Percentiles rank a stretch among this genome's conserved stretches.
Evolutionary conservation across 2,329 filamentous ascomycete genomes (phyloP).

Genomic region (Ceratocystis eucalypticola): DNA sequence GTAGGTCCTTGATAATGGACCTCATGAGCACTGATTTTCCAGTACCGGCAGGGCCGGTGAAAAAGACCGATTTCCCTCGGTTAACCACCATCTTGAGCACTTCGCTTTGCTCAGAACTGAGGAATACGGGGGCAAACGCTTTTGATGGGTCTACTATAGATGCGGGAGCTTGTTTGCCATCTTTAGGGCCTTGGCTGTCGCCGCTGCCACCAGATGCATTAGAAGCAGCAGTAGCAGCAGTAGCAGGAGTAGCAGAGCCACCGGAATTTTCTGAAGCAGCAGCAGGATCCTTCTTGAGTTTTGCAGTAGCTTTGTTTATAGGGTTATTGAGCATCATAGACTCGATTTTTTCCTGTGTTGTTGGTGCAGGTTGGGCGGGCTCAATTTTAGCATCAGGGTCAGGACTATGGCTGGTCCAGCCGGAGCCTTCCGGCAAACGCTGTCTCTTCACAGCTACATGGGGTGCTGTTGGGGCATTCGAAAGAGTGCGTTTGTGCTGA

Average conservation of each 20-base stretch:
- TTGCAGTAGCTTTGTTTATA: neutral
- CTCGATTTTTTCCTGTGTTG: conserved; percentile 9
- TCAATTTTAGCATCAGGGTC: neutral
- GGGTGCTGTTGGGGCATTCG: neutral
- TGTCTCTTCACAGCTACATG: conserved; percentile 14
- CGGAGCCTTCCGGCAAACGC: conserved; percentile 7
- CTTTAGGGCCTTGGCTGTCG: neutral
- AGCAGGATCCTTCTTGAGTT: neutral
- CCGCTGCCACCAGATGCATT: neutral
- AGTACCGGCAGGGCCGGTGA: conserved; percentile 90
- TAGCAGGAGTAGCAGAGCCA: neutral
- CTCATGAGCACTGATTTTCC: conserved; percentile 95
- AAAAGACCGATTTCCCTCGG: conserved; percentile 79
- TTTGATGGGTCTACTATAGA: conserved; percentile 22
- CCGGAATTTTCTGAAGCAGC: neutral
- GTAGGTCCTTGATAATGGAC: conserved; percentile 71
- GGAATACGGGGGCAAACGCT: conserved; percentile 44
- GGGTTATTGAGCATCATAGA: conserved; percentile 2
- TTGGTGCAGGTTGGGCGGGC: conserved; percentile 27
- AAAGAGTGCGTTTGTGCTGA: conserved; percentile 2
- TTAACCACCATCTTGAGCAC: conserved; percentile 74
- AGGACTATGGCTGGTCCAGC: neutral
- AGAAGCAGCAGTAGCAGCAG: neutral
- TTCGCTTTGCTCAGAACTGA: conserved; percentile 76
- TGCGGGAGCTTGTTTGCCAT: neutral